Base-by-base conservation (phyloP, 805 yeast genomes). In the Ogataea pilisensis region DNA sequence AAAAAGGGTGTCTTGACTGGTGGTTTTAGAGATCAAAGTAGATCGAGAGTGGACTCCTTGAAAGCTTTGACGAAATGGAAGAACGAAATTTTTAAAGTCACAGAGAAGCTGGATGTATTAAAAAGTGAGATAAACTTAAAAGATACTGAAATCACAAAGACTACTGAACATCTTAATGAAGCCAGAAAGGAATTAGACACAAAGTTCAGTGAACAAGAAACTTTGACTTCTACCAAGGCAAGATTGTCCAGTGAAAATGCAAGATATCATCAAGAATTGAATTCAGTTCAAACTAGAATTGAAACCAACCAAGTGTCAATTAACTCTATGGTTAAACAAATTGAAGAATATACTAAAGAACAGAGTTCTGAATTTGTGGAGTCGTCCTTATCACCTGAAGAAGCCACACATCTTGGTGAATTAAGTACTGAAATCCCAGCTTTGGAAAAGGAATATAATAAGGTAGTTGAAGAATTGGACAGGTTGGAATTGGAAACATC, bases 1-100 rank as follows among this genome's bases (percentile, higher is more conserved):
- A 79, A 78, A 35, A 77, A 72, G 49, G 99, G 99, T 61, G 85
- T 84, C 2, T 61, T 93, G 34, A 80, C 87, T 19, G 98, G 98
- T 62, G 98, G 98, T 36, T 87, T 75, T 53, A 75, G 85, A 50
- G 93, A 86, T 51, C 75, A 71, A 50, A 76, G 75, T 44, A 69
- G 66, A 38, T 82, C 88, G 0, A 72, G 95, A 51, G 62, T 90
- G 35, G 95, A 88, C 50, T 75, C 82, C 2, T 68, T 87, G 53
- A 78, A 78, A 39, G 57, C 65, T 12, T 72, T 84, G 47, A 69
- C 75, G 12, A 70, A 65, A 40, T 78, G 83, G 57, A 73, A 68
- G 31, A 58, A 61, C 3, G 80, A 78, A 32, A 64, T 73, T 14
- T 69, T 59, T n/a, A 58, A 59, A 3, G 57, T 69, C 6, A 69